Evolutionary conservation across 2,329 filamentous ascomycete genomes (phyloP).

Genomic region (Fusarium sp.): DNA sequence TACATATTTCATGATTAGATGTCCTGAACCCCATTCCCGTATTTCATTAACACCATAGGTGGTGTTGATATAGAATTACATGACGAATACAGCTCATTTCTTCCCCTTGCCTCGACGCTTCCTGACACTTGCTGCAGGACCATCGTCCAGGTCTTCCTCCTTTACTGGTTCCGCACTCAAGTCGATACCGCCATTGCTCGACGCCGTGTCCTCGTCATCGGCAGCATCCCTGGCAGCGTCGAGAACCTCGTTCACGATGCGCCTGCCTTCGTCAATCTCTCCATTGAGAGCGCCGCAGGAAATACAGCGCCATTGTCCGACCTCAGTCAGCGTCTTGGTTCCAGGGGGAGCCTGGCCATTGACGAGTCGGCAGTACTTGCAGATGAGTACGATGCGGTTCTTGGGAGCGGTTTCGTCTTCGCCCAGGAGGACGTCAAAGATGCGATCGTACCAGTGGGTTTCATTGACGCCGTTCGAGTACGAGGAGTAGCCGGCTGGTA

Average conservation of each 20-base stretch:
- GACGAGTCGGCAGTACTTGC: slow-evolving; percentile 82
- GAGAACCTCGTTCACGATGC: slow-evolving; percentile 75
- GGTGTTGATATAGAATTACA: slow-evolving; percentile 25
- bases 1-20: slow-evolving; percentile 10
- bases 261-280: slow-evolving; percentile 78
- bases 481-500: slow-evolving; percentile 26
- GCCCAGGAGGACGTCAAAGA: slow-evolving; percentile 90
- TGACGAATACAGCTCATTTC: slow-evolving; percentile 34
- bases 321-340: slow-evolving; percentile 76
- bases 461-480: slow-evolving; percentile 48
- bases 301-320: slow-evolving; percentile 90
- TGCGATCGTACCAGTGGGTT: slow-evolving; percentile 90
- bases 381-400: slow-evolving; percentile 91
- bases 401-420: slow-evolving; percentile 94
- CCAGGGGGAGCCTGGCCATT: slow-evolving; percentile 97
- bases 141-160: slow-evolving; percentile 35
- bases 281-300: slow-evolving; percentile 87
- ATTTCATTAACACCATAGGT: slow-evolving; percentile 4
- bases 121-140: slow-evolving; percentile 38
- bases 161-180: slow-evolving; percentile 24
- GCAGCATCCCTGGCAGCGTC: slow-evolving; percentile 40
- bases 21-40: slow-evolving; percentile 10
- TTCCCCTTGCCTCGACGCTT: slow-evolving; percentile 45
- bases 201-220: slow-evolving; percentile 25
- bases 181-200: slow-evolving; percentile 29